Base-by-base conservation (phyloP, 371 early-diverging fungal species). In the Mycotypha africana region DNA sequence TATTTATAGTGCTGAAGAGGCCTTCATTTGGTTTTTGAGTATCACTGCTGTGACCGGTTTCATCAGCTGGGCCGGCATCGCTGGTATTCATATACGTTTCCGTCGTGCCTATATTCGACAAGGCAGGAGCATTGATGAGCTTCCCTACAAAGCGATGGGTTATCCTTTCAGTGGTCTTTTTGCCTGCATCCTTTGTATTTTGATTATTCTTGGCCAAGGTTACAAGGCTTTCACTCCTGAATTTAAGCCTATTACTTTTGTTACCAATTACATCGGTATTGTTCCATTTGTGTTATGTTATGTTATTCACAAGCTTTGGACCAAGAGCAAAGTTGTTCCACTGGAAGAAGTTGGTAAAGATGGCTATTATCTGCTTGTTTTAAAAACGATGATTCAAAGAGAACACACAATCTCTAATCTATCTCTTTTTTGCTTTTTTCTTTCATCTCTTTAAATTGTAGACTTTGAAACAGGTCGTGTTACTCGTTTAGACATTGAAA, bases 61-160 rank as follows among this genome's bases (percentile, higher is more conserved):
- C 46, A 63, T 86, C 38, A 80, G 80, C 44, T 93, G 94, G 92
- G 41, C 78, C 35, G 78, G 79, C 43, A 92, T 93, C 49, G 67
- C 75, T n/a, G 57, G 78, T 49, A 77, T 81, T 17, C 91, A 93
- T 57, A 60, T 85, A 53, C 86, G 92, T 11, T 93, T 93, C 84
- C 88, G 92, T 21, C 70, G 65, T 14, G 92, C 90, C 19, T 86
- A 79, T 53, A 53, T 70, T 21, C 70, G 73, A 4, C 94, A 93
- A 57, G 88, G 87, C 9, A 74, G 75, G 38, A 55, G 58, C 15
- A 54, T 85, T 23, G 46, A 58, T 1, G 86, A 84, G 16, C 64
- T 93, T 28, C 92, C 92, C 1, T 93, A 86, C 59, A 51, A 48
- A 20, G 76, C 90, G 0, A 70, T 80, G 47, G 70, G 68, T 16